Evolutionary conservation across 257 asterid genomes (phyloP), one percentile per base, ranked within the genome.

Genomic region (Solanum sitiens): DNA sequence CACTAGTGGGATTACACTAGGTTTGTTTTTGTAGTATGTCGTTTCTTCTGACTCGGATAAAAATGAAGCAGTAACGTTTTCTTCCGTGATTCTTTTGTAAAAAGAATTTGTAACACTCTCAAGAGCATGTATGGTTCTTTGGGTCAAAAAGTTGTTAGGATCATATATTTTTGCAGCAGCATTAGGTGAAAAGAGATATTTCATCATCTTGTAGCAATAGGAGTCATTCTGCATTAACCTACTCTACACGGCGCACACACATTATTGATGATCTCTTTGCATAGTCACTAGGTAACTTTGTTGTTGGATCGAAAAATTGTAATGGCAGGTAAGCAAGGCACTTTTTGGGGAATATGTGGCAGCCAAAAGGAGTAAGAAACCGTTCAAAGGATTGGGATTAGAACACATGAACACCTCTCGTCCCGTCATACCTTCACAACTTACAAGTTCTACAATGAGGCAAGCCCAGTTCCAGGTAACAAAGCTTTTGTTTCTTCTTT

Each of bases 311-410:
- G 40, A 13, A 13, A 63, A 82, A 56, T 35, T 72, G 40, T 79
- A 44, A 44, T 90, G 88, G 93, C 91, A 97, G 99, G 98, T 97
- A 21, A 95, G 99, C 92, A 97, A 97, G 94, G 96, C 98, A 61
- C 93, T 97, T 70, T 87, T 97, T 73, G 98, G 92, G 37, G 98
- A 94, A 93, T 97, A 90, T 84, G 90, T 91, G 33, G 87, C 91
- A 1, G 96, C 92, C 15, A 95, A 93, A 76, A 94, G 63, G 94
- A 93, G 88, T 87, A 93, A 92, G 89, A 94, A 90, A 56, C 99
- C 98, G 0, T 96, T 92, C 89, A 91, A 91, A 90, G 95, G 94
- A n/a, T 92, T 97, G 92, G 99, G 99, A 63, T 95, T 97, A 83
- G 98, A 95, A 65, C 99, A 97, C 92, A 95, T 97, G 99, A 97